Evolutionary conservation across 1,284 basidiomycete genomes (phyloP), one percentile per base, ranked within the genome.

Genomic region (Coniferiporia weirii): DNA sequence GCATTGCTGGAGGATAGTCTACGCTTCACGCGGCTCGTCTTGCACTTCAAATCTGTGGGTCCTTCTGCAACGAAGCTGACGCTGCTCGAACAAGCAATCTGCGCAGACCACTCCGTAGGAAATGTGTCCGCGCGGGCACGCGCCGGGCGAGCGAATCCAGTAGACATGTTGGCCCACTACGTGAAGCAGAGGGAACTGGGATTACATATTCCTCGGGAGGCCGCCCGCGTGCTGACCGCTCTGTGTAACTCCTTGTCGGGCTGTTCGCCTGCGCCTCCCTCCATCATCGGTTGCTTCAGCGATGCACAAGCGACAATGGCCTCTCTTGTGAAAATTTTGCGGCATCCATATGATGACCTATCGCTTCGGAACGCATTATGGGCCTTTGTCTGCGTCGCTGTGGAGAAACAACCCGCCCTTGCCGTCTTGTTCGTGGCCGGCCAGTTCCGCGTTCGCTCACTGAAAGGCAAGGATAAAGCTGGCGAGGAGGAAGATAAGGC

Each of bases 361-460:
- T 68, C 77, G 3, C 76, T 93, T 34, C 83, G 90, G 5, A 83
- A 83, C 47, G 81, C 87, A 0, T 82, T 91, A 1, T 97, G 95
- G 93, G 82, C 80, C 60, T 89, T 97, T 66, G 84, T 96, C 27
- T 79, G 89, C 0, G 79, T 91, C 12, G 87, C 93, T 2, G 84
- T 95, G 19, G 86, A 92, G 63, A 89, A 86, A 58, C 93, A 96
- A 67, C 93, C 95, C 1, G 93, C 94, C 0, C 78, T 97, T 4
- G 92, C 92, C 0, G 82, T 83, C 48, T 77, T 97, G 15, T 87
- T 96, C 60, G 84, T 93, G 54, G 84, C 84, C 0, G 94, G 86
- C 1, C 80, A 81, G 56, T 85, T 83, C 71, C 81, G 79, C 58
- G 74, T 77, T 79, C 83, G 0, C 71, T 58, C 32, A 52, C 55